Base-by-base conservation (phyloP, 2,329 filamentous ascomycete genomes). In the Clathrospora elynae region DNA sequence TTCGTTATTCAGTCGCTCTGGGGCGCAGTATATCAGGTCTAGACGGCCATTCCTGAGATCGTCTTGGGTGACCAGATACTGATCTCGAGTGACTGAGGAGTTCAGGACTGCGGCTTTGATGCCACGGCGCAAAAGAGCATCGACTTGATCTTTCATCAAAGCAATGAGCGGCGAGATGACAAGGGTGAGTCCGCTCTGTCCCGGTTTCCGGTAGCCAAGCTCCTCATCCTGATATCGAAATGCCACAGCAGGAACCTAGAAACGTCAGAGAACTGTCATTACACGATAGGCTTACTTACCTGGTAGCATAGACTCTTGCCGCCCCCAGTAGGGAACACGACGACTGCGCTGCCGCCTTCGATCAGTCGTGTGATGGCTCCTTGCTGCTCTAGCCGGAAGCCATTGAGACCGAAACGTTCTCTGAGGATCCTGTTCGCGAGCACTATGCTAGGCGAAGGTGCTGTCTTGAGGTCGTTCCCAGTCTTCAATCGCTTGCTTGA, bases 301-400 rank as follows among this genome's bases (percentile, higher is more conserved):
- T 97, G 93, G 66, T 97, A 97, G 69, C 92, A 97, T 1, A 99
- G 76, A 3, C 91, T 96, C 66, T 97, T 97, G 24, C 93, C 92
- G 42, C 91, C 92, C 31, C 92, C 93, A 0, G 93, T 99, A 2
- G 93, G 92, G 89, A 97, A 76, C 1, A 77, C 65, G 1, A 76
- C 70, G 3, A 67, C 64, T 3, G 73, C 70, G 54, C 71, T 77
- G 2, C 62, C 66, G 7, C 76, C 76, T 37, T 62, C 59, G 2
- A 78, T 60, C 3, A 78, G 51, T 17, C 70, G 62, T 3, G 67
- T 60, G 42, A 78, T 75, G 1, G 69, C 76, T 8, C 66, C 59
- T 41, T 75, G 72, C 42, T 78, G 76, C 54, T 76, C 72, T 11
- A 77, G 59, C 29, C 72, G 66, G 46, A 78, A 79, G 0, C 51